A percentile compares a stretch with the other conserved stretches of the same genome.
Conservation (phyloP, 345 rosid genomes). For the Odontarrhena argentea region DNA sequence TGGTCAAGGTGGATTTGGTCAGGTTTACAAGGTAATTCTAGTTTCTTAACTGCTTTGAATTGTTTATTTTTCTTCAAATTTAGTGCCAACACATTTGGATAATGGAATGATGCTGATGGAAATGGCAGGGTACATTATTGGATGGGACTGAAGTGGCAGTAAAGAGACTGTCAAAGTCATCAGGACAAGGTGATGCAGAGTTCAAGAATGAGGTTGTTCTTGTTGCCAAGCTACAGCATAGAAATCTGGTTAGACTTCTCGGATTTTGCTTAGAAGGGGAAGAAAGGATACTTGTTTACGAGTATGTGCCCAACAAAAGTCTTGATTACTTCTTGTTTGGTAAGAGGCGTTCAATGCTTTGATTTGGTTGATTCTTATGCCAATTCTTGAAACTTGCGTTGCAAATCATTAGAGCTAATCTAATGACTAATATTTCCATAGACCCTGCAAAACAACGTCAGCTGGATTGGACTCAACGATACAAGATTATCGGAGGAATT, state of each 20-base stretch:
- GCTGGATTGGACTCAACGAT: conserved; percentile 55
- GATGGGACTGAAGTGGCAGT: conserved; percentile 39
- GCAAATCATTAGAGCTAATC: background rate
- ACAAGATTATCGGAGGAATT: conserved; percentile 49
- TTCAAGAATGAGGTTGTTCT: conserved; percentile 44
- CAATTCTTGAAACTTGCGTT: conserved; percentile 6
- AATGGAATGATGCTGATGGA: background rate
- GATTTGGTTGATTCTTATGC: background rate
- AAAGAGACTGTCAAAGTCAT: conserved; percentile 37
- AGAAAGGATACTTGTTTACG: conserved; percentile 40
- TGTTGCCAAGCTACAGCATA: conserved; percentile 41
- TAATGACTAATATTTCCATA: conserved; percentile 24
- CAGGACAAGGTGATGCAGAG: conserved; percentile 39
- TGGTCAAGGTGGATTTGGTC: conserved; percentile 75
- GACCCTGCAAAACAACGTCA: conserved; percentile 42
- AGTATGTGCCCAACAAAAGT: conserved; percentile 41
- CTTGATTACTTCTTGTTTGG: conserved; percentile 42
- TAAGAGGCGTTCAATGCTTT: conserved; percentile 1
- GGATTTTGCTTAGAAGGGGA: conserved; percentile 35
- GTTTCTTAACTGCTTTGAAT: conserved; percentile 2
- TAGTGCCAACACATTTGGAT: background rate
- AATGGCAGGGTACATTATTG: conserved; percentile 19
- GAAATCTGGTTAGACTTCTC: conserved; percentile 36
- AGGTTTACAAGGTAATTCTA: conserved; percentile 56
- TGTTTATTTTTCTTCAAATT: background rate